Conservation (phyloP, 306 rosid species). For the Cicer arietinum region DNA sequence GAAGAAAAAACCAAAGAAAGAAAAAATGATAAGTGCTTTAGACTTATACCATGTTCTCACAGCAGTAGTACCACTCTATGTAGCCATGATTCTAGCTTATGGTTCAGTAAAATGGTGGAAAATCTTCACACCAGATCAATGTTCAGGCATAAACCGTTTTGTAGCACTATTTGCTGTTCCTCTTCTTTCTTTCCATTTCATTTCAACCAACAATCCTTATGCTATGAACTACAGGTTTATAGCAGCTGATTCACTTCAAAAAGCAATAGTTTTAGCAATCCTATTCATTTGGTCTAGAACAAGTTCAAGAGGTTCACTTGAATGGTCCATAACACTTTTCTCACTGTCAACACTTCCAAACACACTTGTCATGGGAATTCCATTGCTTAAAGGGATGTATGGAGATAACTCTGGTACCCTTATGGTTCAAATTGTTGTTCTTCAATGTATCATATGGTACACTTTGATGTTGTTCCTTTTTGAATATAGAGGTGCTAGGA, state of each 20-base stretch:
- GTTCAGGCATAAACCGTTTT: constrained; percentile 89
- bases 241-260: constrained; percentile 77
- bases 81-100: constrained; percentile 83
- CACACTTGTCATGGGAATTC: constrained; percentile 90
- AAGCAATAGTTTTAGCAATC: constrained; percentile 56
- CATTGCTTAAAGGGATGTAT: constrained; percentile 79
- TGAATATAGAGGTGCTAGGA: constrained; percentile 80
- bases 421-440: constrained; percentile 84
- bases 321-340: constrained; percentile 83
- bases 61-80: constrained; percentile 83
- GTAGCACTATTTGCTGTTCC: constrained; percentile 92
- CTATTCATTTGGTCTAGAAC: constrained; percentile 62
- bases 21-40: constrained; percentile 57
- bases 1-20: background rate
- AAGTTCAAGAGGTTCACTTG: constrained; percentile 67
- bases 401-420: constrained; percentile 63
- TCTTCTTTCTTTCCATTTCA: constrained; percentile 84
- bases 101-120: constrained; percentile 95
- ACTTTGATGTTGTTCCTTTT: constrained; percentile 82
- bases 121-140: constrained; percentile 84
- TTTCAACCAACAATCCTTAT: constrained; percentile 77
- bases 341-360: constrained; percentile 84
- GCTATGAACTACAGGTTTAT: constrained; percentile 82
- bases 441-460: constrained; percentile 85
- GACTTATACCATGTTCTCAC: constrained; percentile 89